A percentile compares a stretch with the other conserved stretches of the same genome.
These are phyloP conservation scores for Cicer arietinum DNA, from an alignment of 306 rosid species.

Conservation along the genomic window DNA sequence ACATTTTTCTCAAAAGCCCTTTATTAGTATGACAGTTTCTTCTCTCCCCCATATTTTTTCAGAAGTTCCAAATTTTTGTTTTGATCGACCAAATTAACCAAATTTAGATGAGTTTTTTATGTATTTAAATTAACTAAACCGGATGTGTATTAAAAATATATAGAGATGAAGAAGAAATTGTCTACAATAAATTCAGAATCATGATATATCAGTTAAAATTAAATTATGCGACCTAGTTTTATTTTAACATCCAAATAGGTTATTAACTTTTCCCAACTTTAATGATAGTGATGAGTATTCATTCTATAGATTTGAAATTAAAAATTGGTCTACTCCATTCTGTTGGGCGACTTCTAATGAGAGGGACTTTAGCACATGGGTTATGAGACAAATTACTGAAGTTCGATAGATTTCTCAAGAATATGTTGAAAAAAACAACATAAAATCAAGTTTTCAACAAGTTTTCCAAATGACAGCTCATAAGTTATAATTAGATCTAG, in stretches of 20 bases:
- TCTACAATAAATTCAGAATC: not conserved
- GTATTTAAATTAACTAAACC: too few species aligned
- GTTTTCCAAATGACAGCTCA: not conserved
- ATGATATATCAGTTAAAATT: not conserved
- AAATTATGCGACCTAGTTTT: not conserved
- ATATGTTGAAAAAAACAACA: not conserved
- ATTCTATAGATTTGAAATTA: too few species aligned
- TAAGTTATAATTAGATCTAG: not conserved
- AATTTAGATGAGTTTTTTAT: too few species aligned
- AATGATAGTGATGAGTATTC: too few species aligned
- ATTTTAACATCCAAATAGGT: not conserved
- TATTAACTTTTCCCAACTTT: not conserved
- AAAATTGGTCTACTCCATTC: not conserved
- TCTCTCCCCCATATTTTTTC: too few species aligned
- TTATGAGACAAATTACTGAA: too few species aligned
- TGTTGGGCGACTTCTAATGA: not conserved
- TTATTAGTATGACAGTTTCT: too few species aligned
- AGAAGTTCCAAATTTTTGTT: too few species aligned
- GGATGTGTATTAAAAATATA: too few species aligned
- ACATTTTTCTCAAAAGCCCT: too few species aligned
- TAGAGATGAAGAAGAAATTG: too few species aligned
- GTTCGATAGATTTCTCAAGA: not conserved
- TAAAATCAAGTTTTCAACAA: not conserved
- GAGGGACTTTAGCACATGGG: conserved; percentile 1
- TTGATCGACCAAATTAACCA: too few species aligned